phyloP scores from a whole-genome alignment of 2,329 filamentous ascomycete species.

The Verticillium tricorpus region DNA sequence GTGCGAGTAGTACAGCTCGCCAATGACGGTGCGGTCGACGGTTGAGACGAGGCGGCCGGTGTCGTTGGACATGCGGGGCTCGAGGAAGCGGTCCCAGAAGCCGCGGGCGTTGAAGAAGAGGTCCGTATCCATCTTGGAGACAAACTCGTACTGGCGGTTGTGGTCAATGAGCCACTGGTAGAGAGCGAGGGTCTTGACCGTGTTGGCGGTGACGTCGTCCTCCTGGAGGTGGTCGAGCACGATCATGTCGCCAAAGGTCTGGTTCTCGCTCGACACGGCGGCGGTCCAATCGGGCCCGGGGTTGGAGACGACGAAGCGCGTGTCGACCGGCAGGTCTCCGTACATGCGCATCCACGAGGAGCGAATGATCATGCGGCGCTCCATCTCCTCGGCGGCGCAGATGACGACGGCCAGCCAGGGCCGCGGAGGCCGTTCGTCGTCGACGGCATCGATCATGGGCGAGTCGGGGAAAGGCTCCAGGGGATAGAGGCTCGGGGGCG shows the following conservation, averaged over 20 bases:
- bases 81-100: constrained; percentile 24
- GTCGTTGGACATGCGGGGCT: constrained; percentile 13
- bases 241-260: constrained; percentile 27
- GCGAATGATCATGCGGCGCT: constrained; percentile 24
- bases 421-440: not conserved
- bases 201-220: constrained; percentile 25
- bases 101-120: constrained; percentile 24
- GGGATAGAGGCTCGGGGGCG: constrained; percentile 9
- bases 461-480: constrained; percentile 19
- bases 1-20: constrained; percentile 21
- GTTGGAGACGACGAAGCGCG: constrained; percentile 25
- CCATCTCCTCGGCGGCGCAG: constrained; percentile 19
- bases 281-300: constrained; percentile 20
- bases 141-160: constrained; percentile 20
- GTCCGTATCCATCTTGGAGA: constrained; percentile 28
- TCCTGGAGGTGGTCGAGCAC: constrained; percentile 26
- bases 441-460: constrained; percentile 10
- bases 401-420: constrained; percentile 26
- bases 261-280: constrained; percentile 22
- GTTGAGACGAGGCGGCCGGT: constrained; percentile 4
- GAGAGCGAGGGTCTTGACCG: constrained; percentile 27
- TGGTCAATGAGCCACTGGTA: constrained; percentile 23
- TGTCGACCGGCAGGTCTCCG: constrained; percentile 21
- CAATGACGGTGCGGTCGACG: constrained; percentile 21
- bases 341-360: constrained; percentile 26